Conservation (phyloP, 179 eudicot genomes). For the Actinidia chinensis region DNA sequence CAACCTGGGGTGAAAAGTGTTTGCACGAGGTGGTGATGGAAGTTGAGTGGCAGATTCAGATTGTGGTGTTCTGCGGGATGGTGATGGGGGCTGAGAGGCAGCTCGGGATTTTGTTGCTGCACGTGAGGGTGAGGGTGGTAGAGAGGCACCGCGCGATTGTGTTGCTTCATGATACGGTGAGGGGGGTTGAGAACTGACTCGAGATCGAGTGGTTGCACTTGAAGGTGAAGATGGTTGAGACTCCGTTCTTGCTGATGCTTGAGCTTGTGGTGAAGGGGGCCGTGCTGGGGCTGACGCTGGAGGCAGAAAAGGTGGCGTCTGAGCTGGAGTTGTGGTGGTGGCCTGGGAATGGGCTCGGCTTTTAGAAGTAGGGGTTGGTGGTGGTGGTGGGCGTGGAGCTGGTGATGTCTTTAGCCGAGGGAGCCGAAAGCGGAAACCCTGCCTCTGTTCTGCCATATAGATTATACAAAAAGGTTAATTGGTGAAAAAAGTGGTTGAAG, state of each 20-base stretch:
- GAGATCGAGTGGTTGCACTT: constrained; percentile 20
- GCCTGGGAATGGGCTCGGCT: constrained; percentile 8
- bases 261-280: constrained; percentile 22
- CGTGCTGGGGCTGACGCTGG: constrained; percentile 28
- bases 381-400: constrained; percentile 19
- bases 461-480: constrained; percentile 1
- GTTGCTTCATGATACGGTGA: constrained; percentile 30
- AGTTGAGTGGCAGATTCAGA: constrained; percentile 24
- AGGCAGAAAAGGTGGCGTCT: constrained; percentile 36
- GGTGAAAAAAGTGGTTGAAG: neutral
- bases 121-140: constrained; percentile 33
- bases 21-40: constrained; percentile 30
- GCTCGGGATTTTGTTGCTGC: constrained; percentile 20
- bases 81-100: constrained; percentile 22
- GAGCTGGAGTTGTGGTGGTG: constrained; percentile 11
- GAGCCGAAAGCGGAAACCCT: constrained; percentile 41
- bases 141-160: constrained; percentile 18
- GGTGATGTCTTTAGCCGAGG: constrained; percentile 39
- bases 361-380: constrained; percentile 9
- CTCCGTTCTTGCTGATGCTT: constrained; percentile 24
- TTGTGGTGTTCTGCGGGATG: constrained; percentile 18
- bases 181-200: constrained; percentile 17
- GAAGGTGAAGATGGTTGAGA: constrained; percentile 28
- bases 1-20: constrained; percentile 15
- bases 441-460: constrained; percentile 47